phyloP scores from a whole-genome alignment of 208 protist species.

The Angomonas ambiguus region DNA sequence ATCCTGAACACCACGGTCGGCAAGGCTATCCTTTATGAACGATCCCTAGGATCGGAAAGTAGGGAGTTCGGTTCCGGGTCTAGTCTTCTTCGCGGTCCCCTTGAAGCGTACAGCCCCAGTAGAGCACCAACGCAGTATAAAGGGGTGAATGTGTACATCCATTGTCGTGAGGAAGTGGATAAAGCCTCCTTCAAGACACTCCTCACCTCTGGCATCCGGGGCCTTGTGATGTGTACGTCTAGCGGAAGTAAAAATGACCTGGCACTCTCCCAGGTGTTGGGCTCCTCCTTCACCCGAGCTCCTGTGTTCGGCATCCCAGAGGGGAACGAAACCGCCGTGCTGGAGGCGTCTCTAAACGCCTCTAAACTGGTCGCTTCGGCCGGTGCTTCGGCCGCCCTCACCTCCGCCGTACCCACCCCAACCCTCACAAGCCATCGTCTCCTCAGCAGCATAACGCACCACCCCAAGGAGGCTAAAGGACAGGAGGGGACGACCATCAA shows the following conservation, averaged over 20 bases:
- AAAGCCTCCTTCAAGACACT: constrained; percentile 29
- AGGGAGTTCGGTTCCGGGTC: constrained; percentile 35
- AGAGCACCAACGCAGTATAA: constrained; percentile 14
- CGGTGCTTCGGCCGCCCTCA: constrained; percentile 23
- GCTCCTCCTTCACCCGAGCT: constrained; percentile 11
- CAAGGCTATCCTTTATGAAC: constrained; percentile 54
- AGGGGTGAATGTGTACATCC: constrained; percentile 52
- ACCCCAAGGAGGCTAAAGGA: constrained; percentile 22
- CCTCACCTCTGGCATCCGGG: constrained; percentile 21
- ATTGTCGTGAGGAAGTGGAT: constrained; percentile 39
- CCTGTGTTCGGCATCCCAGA: constrained; percentile 59
- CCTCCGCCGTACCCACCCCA: constrained; percentile 25
- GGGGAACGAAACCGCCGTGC: constrained; percentile 15
- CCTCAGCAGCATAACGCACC: constrained; percentile 28
- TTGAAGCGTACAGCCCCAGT: constrained; percentile 26
- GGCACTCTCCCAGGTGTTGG: constrained; percentile 26
- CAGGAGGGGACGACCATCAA: constrained; percentile 20
- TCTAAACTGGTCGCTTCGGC: constrained; percentile 48
- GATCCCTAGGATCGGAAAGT: constrained; percentile 19
- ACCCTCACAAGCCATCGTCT: constrained; percentile 34
- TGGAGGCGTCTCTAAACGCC: constrained; percentile 15
- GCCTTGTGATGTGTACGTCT: constrained; percentile 48
- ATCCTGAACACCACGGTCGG: constrained; percentile 20
- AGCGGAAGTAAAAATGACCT: constrained; percentile 45
- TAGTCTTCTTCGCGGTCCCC: constrained; percentile 49